phyloP scores from a whole-genome alignment of 2,329 filamentous ascomycete species.

The Claviceps sp. region DNA sequence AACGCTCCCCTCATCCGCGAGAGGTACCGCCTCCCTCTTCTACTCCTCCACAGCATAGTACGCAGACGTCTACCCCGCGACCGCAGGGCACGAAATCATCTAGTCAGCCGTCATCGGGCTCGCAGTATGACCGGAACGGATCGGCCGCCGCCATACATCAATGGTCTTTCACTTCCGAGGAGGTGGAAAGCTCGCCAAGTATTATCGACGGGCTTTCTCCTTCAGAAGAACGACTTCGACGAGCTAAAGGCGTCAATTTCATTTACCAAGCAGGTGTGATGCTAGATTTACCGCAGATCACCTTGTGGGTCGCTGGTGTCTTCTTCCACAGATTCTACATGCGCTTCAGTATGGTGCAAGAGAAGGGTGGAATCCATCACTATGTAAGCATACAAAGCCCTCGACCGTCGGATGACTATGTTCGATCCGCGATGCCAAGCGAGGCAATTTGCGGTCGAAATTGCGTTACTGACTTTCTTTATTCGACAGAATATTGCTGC shows the following conservation, averaged over 20 bases:
- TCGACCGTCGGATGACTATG: neutral
- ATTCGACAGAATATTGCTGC: constrained; percentile 61
- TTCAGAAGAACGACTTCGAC: constrained; percentile 63
- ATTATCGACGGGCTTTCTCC: constrained; percentile 68
- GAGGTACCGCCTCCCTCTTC: constrained; percentile 49
- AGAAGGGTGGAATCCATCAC: constrained; percentile 70
- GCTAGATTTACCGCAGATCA: constrained; percentile 83
- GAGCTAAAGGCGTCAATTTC: constrained; percentile 91
- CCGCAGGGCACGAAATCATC: constrained; percentile 30
- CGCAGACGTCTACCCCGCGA: constrained; percentile 41
- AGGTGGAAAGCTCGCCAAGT: constrained; percentile 71
- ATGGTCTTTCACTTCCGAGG: constrained; percentile 81
- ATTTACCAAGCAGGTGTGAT: constrained; percentile 89
- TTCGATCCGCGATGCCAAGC: neutral
- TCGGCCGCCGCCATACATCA: constrained; percentile 38
- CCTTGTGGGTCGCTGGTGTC: constrained; percentile 79
- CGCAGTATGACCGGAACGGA: constrained; percentile 24
- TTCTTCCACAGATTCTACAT: constrained; percentile 97
- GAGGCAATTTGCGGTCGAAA: neutral
- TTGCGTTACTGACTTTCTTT: neutral
- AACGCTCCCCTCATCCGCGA: constrained; percentile 38
- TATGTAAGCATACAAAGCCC: constrained; percentile 49
- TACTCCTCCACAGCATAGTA: constrained; percentile 43
- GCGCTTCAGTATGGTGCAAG: constrained; percentile 67
- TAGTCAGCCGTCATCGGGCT: constrained; percentile 27